Base-by-base conservation (phyloP, 148 eudicot species). In the Nepenthes gracilis region DNA sequence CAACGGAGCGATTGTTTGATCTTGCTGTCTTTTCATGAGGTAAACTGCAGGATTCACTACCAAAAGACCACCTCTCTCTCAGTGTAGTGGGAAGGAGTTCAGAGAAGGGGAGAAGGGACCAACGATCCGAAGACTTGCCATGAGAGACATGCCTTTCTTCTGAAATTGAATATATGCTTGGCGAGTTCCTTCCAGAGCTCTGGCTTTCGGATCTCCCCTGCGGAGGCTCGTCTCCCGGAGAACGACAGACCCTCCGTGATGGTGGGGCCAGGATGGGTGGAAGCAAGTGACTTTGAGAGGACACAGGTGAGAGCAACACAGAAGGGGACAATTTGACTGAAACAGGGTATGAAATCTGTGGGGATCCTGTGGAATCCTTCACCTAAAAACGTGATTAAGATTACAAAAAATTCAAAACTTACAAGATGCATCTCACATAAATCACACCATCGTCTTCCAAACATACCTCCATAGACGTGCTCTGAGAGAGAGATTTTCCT, bases 21-120 rank as follows among this genome's bases (percentile, higher is more conserved):
- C 73, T 56, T 43, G 61, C 59, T 7, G 77, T 51, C 66, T 73
- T 79, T 43, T 72, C 84, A 5, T 65, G 69, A 48, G 62, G 63
- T 53, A 77, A 68, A 43, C 81, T 70, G 40, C 67, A 67, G 5
- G 74, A 57, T 50, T 77, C 84, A 35, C 80, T 83, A 68, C 80
- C 82, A 63, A 80, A 74, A 50, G 87, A 83, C 87, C 82, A 77
- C 62, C 80, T 72, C 54, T 77, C 87, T 62, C 74, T 67, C 32
- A 65, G 76, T 56, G 81, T 70, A 59, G 75, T 54, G n/a, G 72
- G 63, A 68, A 69, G 54, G 47, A 80, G 69, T 67, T 78, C 82
- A 64, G 82, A 64, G 56, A 75, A 74, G 43, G 54, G 67, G 35
- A 77, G 80, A 4, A 78, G 57, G 40, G 84, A 83, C 84, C 79